These are phyloP conservation scores for Ophiocordyceps polyrhachis-furcata DNA, from an alignment of 2,329 filamentous ascomycete species.

Conservation along the genomic window DNA sequence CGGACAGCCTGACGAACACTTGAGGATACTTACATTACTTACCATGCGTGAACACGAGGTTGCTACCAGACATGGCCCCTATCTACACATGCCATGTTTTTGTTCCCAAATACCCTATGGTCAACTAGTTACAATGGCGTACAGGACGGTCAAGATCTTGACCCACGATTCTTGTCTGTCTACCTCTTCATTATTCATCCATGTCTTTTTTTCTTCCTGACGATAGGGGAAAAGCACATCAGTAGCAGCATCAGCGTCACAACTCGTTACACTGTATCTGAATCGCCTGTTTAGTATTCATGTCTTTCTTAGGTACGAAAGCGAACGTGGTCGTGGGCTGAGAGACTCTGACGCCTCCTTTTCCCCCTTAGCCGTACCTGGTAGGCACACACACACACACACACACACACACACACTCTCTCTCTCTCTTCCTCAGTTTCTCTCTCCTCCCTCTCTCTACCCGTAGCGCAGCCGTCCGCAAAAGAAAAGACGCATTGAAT, in stretches of 20 bases:
- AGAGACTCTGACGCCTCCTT: conserved; percentile 2
- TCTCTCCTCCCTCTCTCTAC: not conserved
- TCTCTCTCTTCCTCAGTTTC: not conserved
- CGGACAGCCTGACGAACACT: too few species aligned
- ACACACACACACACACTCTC: not conserved
- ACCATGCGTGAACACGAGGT: too few species aligned
- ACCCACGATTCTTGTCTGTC: too few species aligned
- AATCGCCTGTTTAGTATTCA: conserved; percentile 9
- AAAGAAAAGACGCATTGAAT: not conserved
- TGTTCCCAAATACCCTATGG: too few species aligned
- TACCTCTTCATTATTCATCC: too few species aligned
- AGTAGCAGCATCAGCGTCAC: not conserved
- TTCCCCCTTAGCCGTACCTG: not conserved
- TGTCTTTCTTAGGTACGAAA: conserved; percentile 14
- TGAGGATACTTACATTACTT: too few species aligned
- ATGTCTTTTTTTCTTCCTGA: too few species aligned
- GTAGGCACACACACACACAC: conserved; percentile 2
- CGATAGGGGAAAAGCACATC: too few species aligned
- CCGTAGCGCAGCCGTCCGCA: not conserved
- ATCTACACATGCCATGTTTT: too few species aligned
- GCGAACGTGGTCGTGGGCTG: conserved; percentile 11
- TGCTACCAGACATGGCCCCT: too few species aligned
- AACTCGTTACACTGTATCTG: not conserved
- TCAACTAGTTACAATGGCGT: too few species aligned
- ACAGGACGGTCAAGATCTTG: too few species aligned